These are phyloP conservation scores for Penicillium egyptiacum DNA, from an alignment of 495 filamentous ascomycete species.

Conservation along the genomic window DNA sequence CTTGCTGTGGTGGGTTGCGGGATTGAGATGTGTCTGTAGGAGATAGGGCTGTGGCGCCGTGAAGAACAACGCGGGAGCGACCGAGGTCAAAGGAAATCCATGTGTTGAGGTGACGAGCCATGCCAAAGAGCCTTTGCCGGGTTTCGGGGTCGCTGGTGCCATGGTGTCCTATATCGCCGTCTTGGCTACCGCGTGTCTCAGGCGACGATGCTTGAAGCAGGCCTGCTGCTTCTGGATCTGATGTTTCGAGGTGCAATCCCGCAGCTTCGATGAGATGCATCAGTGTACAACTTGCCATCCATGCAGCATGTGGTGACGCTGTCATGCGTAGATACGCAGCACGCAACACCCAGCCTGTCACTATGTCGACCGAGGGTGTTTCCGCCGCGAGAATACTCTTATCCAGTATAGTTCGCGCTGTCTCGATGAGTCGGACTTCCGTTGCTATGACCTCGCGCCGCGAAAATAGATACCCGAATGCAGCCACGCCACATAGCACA, in stretches of 20 bases:
- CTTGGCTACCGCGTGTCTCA: slow-evolving; percentile 17
- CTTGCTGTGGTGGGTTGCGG: slow-evolving; percentile 25
- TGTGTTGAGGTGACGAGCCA: slow-evolving; percentile 51
- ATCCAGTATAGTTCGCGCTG: slow-evolving; percentile 48
- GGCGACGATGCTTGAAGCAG: slow-evolving; percentile 13
- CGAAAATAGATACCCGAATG: slow-evolving; percentile 51
- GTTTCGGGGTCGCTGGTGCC: slow-evolving; percentile 35
- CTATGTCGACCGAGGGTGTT: slow-evolving; percentile 35
- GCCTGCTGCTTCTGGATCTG: slow-evolving; percentile 22
- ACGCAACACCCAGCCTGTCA: slow-evolving; percentile 55
- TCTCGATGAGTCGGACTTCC: slow-evolving; percentile 42
- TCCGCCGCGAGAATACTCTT: slow-evolving; percentile 33
- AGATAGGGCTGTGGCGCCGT: slow-evolving; percentile 40
- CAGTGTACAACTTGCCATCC: slow-evolving; percentile 56
- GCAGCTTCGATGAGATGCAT: slow-evolving; percentile 57
- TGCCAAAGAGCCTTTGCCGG: slow-evolving; percentile 48
- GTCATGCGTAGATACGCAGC: slow-evolving; percentile 54
- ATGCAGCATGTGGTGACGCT: slow-evolving; percentile 51
- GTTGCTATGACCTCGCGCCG: slow-evolving; percentile 26
- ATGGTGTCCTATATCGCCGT: slow-evolving; percentile 2
- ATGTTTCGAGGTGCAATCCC: slow-evolving; percentile 49
- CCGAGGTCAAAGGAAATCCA: slow-evolving; percentile 57
- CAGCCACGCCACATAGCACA: slow-evolving; percentile 49
- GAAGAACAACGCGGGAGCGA: slow-evolving; percentile 48
- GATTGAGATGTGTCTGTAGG: slow-evolving; percentile 10